phyloP scores from a whole-genome alignment of 768 basidiomycete species.

The Tulasnella sp. region DNA sequence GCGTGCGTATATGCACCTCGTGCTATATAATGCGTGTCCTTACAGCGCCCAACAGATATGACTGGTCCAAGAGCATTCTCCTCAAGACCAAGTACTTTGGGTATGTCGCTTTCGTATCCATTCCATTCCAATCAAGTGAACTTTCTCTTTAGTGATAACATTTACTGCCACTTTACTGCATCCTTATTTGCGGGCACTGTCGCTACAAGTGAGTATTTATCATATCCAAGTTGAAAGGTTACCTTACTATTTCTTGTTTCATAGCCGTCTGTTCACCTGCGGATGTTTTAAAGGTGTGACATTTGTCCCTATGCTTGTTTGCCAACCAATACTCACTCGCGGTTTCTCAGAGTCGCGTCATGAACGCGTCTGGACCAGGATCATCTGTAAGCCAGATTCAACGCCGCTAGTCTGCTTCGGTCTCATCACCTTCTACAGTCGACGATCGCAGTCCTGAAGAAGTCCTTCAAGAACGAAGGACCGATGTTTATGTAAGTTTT shows the following conservation, averaged over 20 bases:
- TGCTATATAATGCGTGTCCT: not conserved
- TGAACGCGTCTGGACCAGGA: conserved; percentile 79
- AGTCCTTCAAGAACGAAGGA: conserved; percentile 61
- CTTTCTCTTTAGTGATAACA: conserved; percentile 48
- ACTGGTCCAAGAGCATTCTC: conserved; percentile 81
- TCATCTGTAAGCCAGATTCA: conserved; percentile 43
- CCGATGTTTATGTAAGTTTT: conserved; percentile 57
- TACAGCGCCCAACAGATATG: conserved; percentile 43
- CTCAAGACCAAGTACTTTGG: conserved; percentile 53
- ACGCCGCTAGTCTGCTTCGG: not conserved
- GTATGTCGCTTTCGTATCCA: no score
- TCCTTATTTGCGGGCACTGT: conserved; percentile 87
- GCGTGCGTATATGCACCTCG: conserved; percentile 41
- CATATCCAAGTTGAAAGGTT: not conserved
- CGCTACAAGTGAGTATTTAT: conserved; percentile 47
- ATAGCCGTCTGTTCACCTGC: conserved; percentile 70
- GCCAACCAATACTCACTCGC: not conserved
- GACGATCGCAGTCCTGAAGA: conserved; percentile 55
- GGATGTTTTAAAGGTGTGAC: conserved; percentile 61
- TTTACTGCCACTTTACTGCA: conserved; percentile 70
- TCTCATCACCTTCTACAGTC: conserved; percentile 35
- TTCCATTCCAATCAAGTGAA: no score
- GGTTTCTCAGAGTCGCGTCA: conserved; percentile 56
- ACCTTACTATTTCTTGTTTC: not conserved
- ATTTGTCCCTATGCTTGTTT: not conserved